Conservation (phyloP, 305 asterid species). For the Fraxinus platypoda region DNA sequence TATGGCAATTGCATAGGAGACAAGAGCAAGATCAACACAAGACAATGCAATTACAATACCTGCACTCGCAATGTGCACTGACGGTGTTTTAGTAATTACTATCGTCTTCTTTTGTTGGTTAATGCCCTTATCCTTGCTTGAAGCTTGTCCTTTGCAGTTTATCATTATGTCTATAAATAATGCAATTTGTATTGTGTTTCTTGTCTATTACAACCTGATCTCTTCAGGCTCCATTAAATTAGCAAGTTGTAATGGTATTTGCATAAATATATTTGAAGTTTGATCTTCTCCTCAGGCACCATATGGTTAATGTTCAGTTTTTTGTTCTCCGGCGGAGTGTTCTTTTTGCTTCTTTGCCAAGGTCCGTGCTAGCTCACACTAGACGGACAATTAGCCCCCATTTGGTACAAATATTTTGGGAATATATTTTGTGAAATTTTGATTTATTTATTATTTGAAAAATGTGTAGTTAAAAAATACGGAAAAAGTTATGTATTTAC, state of each 20-base stretch:
- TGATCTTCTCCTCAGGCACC: neutral
- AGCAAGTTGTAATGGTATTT: neutral
- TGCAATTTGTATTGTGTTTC: neutral
- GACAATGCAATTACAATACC: neutral
- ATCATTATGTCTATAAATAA: neutral
- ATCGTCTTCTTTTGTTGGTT: neutral
- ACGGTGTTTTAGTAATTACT: neutral
- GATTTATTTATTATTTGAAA: too few species aligned
- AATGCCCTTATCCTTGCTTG: neutral
- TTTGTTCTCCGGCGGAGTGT: neutral
- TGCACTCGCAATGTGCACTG: neutral
- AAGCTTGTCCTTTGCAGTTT: neutral
- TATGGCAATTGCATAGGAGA: neutral
- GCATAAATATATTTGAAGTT: neutral
- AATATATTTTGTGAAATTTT: too few species aligned
- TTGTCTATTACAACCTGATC: neutral
- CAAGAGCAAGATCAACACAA: neutral
- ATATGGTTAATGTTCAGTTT: neutral
- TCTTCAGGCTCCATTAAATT: neutral
- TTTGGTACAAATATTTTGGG: too few species aligned
- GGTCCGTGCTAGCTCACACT: too few species aligned
- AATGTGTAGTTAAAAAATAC: too few species aligned
- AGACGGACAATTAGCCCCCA: too few species aligned
- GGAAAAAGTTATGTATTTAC: too few species aligned
- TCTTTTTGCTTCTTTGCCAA: neutral